A percentile compares a stretch with the other conserved stretches of the same genome.
Conservation (phyloP, 2,329 filamentous ascomycete species). For the Emergomyces africanus region DNA sequence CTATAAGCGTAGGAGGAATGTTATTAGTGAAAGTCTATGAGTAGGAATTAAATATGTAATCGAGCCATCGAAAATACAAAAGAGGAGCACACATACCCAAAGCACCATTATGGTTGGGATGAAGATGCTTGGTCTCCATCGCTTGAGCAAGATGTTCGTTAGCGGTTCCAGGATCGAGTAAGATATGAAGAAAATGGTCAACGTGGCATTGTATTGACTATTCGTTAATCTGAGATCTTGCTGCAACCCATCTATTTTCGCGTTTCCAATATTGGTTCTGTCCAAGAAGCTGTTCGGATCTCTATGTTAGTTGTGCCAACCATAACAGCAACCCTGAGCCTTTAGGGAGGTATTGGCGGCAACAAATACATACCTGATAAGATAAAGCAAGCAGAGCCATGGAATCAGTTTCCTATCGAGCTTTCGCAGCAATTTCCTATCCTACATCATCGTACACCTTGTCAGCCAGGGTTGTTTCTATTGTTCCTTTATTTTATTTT, state of each 20-base stretch:
- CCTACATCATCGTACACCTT: slow-evolving; percentile 17
- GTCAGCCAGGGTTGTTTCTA: background rate
- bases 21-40: background rate
- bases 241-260: slow-evolving; percentile 19
- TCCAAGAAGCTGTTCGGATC: slow-evolving; percentile 11
- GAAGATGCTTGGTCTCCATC: slow-evolving; percentile 39
- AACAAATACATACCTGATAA: slow-evolving; percentile 17
- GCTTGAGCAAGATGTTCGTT: slow-evolving; percentile 34
- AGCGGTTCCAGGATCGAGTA: slow-evolving; percentile 30
- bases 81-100: slow-evolving; percentile 12
- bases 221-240: slow-evolving; percentile 17
- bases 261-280: slow-evolving; percentile 28
- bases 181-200: slow-evolving; percentile 31
- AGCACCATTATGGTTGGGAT: slow-evolving; percentile 38
- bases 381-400: slow-evolving; percentile 35
- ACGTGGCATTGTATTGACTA: slow-evolving; percentile 24
- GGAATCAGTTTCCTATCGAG: slow-evolving; percentile 34
- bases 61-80: background rate
- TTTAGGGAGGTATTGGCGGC: background rate
- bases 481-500: background rate
- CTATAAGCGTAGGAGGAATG: slow-evolving; percentile 11
- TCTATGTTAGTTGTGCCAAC: background rate
- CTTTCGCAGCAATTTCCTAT: slow-evolving; percentile 33
- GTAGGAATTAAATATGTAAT: background rate
- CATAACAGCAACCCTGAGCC: background rate